Base-by-base conservation (phyloP, 1,284 basidiomycete genomes). In the Boletus sp. region DNA sequence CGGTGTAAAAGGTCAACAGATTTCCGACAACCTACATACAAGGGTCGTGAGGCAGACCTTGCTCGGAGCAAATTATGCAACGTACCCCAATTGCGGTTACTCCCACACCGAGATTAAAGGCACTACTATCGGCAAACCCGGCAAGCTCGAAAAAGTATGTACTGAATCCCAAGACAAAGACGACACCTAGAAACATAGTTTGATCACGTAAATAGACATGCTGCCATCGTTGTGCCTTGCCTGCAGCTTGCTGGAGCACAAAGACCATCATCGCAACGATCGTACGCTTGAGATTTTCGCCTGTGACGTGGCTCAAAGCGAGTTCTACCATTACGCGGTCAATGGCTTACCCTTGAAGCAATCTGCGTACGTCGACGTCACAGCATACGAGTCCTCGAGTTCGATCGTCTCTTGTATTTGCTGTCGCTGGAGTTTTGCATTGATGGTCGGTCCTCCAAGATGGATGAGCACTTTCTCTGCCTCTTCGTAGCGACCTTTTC, bases 401-500 rank as follows among this genome's bases (percentile, higher is more conserved):
- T 60, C 53, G 9, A 66, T 52, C 0, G 62, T 67, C 20, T 65
- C 57, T 6, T 51, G 51, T 2, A 67, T 67, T 42, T 65, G 62
- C 16, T 55, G 49, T 14, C 47, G 48, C 17, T 58, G 60, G 7
- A 55, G 35, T 25, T 46, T 53, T 4, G 43, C 51, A 14, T 65
- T 34, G 42, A 64, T 13, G 1, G 52, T 54, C 8, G 44, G 51
- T 13, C 61, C 64, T 26, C 59, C 64, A 8, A 66, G 49, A 26
- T 74, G 76, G 6, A 58, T 60, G 8, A 84, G 58, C 30, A 82
- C 71, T 5, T 56, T 63, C 38, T 69, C 67, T 0, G 82, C 80
- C 30, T 81, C 74, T 5, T 78, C 75, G 3, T 68, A 61, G 4
- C 75, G 67, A 5, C 77, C 78, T 48, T 75, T 75, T 25, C 73